Conservation (phyloP, 1,284 basidiomycete species). For the Dichomitus squalens region DNA sequence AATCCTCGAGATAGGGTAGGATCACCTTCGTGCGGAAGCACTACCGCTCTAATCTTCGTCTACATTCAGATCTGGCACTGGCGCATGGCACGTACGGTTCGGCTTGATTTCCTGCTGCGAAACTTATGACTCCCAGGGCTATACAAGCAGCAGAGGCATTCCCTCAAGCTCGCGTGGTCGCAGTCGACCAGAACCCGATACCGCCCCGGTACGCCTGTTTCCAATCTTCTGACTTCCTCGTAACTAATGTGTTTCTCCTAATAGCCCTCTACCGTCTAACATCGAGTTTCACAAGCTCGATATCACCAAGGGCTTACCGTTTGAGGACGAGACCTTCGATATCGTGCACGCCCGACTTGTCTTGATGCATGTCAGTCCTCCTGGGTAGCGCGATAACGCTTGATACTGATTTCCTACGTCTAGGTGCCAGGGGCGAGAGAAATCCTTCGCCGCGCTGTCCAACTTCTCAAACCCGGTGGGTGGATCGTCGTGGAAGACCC, state of each 20-base stretch:
- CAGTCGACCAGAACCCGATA: background rate
- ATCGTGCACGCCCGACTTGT: background rate
- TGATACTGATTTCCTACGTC: background rate
- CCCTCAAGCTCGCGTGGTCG: background rate
- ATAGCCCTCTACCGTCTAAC: background rate
- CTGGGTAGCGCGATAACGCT: background rate
- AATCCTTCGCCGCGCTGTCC: background rate
- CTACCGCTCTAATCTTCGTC: background rate
- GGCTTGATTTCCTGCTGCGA: background rate
- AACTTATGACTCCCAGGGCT: background rate
- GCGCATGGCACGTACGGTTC: background rate
- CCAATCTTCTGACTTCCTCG: background rate
- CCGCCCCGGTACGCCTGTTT: background rate
- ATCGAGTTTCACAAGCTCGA: background rate
- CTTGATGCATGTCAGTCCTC: background rate
- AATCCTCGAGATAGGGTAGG: background rate
- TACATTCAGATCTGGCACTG: background rate
- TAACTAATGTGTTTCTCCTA: background rate
- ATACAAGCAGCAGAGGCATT: background rate
- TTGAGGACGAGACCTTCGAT: background rate
- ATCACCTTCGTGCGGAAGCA: background rate
- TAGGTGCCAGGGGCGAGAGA: conserved; percentile 2
- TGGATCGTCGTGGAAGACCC: conserved; percentile 16
- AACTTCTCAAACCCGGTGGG: conserved; percentile 14
- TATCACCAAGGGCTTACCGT: background rate